Evolutionary conservation across 768 basidiomycete genomes (phyloP), one percentile per base, ranked within the genome.

Genomic region (Mrakia gelida): DNA sequence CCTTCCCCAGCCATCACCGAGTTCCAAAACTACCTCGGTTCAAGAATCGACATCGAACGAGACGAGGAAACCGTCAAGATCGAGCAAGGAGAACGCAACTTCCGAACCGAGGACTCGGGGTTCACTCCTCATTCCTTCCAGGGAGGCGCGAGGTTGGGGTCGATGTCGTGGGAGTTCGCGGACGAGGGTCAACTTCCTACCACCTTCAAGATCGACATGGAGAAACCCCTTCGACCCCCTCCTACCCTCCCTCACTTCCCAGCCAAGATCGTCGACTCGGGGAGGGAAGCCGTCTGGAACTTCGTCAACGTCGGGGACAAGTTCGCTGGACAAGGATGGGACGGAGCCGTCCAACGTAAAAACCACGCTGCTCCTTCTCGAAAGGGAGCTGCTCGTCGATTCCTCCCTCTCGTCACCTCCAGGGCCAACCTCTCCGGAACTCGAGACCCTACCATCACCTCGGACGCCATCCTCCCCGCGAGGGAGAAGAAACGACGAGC

Each of bases 241-340:
- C 77, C 65, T 52, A 34, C 28, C 11, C 73, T 78, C 30, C 77
- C 77, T 7, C 4, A 30, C 23, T 78, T 70, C 73, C 71, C 71
- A 23, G n/a, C 52, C 54, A 74, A 71, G 54, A 8, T 78, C 56
- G 65, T 78, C 65, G 18, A 23, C 0, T 18, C 26, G 3, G 73
- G 73, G 16, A 56, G 26, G 34, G n/a, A 56, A 15, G 72, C 77
- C 32, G 77, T 78, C 34, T 56, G 45, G 49, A 68, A 78, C 54
- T 65, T 78, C 38, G 77, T 78, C 59, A 72, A 78, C 65, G 77
- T 78, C 77, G 71, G 71, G 23, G 62, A 75, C 73, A 78, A 78
- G 73, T 78, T 78, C 41, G 65, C 49, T 73, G 77, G 73, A 16
- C 63, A 68, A 5, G 77, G 65, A 13, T 78, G 77, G 77, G 77